Base-by-base conservation (phyloP, 2,329 filamentous ascomycete species). In the Stagonosporopsis cucurbitacearum region DNA sequence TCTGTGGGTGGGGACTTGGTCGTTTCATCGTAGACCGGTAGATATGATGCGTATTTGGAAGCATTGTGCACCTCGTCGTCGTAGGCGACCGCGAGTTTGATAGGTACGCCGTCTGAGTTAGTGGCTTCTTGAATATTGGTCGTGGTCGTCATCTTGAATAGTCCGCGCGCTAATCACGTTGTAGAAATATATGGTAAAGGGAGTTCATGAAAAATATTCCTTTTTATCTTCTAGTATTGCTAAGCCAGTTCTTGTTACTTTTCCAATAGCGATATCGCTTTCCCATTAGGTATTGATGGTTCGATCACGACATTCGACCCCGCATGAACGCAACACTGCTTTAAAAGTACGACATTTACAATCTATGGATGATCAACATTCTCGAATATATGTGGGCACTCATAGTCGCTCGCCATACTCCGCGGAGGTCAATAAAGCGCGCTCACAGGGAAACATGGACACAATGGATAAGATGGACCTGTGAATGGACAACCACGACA, bases 1-100 rank as follows among this genome's bases (percentile, higher is more conserved):
- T 78, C 69, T 0, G 75, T 76, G 15, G 75, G 72, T 1, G 74
- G 69, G 50, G 76, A 79, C 15, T 59, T 73, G 2, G 72, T 76
- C 2, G 70, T 71, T 36, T 70, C 73, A 37, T 77, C 74, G 51
- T 66, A 66, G 1, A 76, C 73, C 11, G 75, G 73, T 8, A 76
- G 54, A 26, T 77, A 77, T 7, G 60, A 62, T 1, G 68, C 50
- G 40, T 77, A 77, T 47, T 71, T 71, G 28, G 73, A 77, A 40
- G 62, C 32, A 19, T 60, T 46, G 39, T 70, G 65, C 11, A 67
- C 55, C 30, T 62, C 41, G 35, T 66, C 64, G 20, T 63, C 58
- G 41, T 66, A 67, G 6, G 64, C 66, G n/a, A 65, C 58, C 4
- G 58, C 51, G 12, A 69, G 47, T 45, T 64, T 68, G 54, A 68